Conservation (phyloP, 768 basidiomycete species). For the Pleurotus salmoneostramineus region DNA sequence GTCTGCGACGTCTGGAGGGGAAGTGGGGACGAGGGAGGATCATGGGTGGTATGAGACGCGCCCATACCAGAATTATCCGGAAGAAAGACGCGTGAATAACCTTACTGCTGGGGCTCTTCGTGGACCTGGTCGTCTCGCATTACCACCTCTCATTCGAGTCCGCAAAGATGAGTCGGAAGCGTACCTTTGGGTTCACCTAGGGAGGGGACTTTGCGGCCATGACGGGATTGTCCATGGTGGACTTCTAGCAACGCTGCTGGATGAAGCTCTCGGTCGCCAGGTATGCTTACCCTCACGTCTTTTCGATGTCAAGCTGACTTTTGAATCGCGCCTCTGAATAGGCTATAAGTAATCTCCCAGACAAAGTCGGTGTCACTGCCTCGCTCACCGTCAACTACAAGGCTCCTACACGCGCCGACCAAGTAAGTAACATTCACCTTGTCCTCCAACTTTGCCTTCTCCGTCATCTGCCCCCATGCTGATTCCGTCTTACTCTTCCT, state of each 20-base stretch:
- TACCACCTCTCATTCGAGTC: constrained; percentile 73
- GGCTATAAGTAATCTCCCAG: constrained; percentile 85
- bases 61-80: constrained; percentile 68
- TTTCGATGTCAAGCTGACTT: not conserved
- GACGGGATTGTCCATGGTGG: constrained; percentile 97
- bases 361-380: constrained; percentile 91
- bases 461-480: not conserved
- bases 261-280: constrained; percentile 79
- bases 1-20: constrained; percentile 31
- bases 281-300: constrained; percentile 31
- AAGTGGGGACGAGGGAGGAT: constrained; percentile 24
- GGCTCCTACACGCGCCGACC: constrained; percentile 87
- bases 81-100: constrained; percentile 74
- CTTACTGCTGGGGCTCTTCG: constrained; percentile 82
- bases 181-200: constrained; percentile 73
- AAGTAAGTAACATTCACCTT: constrained; percentile 36
- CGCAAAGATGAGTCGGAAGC: constrained; percentile 74
- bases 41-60: constrained; percentile 68
- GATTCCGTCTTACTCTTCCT: not conserved
- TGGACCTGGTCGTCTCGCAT: constrained; percentile 83
- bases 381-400: constrained; percentile 77
- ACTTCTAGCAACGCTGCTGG: constrained; percentile 82
- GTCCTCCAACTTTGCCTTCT: no score
- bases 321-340: constrained; percentile 22
- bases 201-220: constrained; percentile 84